Evolutionary conservation across 73 alveolate species (phyloP).

Genomic region (Paramecium tetraurelia): DNA sequence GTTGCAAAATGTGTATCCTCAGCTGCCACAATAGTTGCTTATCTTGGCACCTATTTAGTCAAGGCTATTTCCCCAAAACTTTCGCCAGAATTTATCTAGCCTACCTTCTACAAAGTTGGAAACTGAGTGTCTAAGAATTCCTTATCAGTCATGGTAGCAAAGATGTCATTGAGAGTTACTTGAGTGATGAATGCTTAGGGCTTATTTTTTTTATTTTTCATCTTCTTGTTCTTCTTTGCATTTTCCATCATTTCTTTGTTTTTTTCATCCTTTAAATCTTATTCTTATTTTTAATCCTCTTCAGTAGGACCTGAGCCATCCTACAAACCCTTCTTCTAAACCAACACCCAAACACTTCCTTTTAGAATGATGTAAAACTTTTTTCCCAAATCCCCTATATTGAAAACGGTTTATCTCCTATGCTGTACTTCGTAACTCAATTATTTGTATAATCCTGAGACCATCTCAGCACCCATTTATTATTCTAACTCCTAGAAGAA

Average conservation of each 20-base stretch:
- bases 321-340: constrained; percentile 28
- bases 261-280: neutral
- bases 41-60: constrained; percentile 79
- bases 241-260: neutral
- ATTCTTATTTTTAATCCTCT: neutral
- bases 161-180: neutral
- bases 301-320: constrained; percentile 32
- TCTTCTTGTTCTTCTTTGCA: neutral
- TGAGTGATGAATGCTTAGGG: neutral
- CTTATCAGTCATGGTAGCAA: neutral
- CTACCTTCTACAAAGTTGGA: constrained; percentile 68
- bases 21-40: constrained; percentile 89
- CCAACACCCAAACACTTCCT: constrained; percentile 18
- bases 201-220: neutral
- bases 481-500: constrained; percentile 22
- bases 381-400: constrained; percentile 37
- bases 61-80: constrained; percentile 96
- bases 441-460: neutral
- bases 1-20: constrained; percentile 88
- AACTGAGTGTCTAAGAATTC: neutral
- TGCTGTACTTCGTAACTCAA: neutral
- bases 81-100: constrained; percentile 80
- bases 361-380: constrained; percentile 17
- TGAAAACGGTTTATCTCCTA: neutral
- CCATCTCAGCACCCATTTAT: constrained; percentile 44